These are phyloP conservation scores for Bombardia bombarda DNA, from an alignment of 495 filamentous ascomycete genomes.

Conservation along the genomic window DNA sequence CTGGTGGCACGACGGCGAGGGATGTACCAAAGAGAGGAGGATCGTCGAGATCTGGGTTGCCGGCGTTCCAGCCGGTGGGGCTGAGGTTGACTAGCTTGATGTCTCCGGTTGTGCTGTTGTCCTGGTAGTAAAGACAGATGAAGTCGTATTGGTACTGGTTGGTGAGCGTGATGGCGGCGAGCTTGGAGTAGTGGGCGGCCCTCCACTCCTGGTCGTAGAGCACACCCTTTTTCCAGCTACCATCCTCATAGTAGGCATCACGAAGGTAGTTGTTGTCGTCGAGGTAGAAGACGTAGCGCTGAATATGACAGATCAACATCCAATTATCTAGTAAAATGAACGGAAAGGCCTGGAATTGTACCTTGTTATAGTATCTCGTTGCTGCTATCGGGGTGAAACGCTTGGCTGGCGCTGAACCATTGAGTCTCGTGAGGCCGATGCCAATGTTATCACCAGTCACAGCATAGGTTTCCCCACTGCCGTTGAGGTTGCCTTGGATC, in stretches of 20 bases:
- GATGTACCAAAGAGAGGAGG: constrained; percentile 2
- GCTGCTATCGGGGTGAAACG: constrained; percentile 2
- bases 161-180: constrained; percentile 1
- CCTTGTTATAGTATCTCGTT: background rate
- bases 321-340: background rate
- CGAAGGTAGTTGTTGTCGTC: constrained; percentile 5
- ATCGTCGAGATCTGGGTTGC: background rate
- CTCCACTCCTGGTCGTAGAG: background rate
- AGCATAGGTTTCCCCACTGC: background rate
- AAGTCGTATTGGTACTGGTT: background rate
- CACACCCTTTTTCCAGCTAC: background rate
- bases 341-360: background rate
- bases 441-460: background rate
- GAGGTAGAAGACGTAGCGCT: constrained; percentile 1
- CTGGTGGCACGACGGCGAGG: background rate
- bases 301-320: background rate
- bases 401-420: background rate
- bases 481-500: constrained; percentile 1
- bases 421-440: background rate
- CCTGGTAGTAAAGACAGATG: constrained; percentile 2
- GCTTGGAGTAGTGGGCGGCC: constrained; percentile 3
- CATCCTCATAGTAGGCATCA: background rate
- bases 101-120: background rate
- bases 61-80: background rate
- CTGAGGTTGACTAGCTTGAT: constrained; percentile 1